Percentiles rank a stretch among this genome's conserved stretches.
phyloP scores from a whole-genome alignment of 1,284 basidiomycete species.

The Heimioporus retisporus region DNA sequence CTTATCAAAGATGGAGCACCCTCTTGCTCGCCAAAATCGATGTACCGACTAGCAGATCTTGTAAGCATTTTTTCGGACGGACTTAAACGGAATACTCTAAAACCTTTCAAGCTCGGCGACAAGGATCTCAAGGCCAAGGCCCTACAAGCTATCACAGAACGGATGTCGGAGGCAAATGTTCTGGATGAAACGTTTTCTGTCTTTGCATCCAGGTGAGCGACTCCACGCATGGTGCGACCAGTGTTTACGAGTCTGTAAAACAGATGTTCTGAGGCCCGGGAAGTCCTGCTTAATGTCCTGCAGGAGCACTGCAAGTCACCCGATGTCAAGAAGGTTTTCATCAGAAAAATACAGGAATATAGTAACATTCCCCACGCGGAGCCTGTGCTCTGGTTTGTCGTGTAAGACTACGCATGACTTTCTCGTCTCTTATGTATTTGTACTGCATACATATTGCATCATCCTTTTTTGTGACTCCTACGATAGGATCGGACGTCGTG shows the following conservation, averaged over 20 bases:
- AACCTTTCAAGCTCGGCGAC: conserved; percentile 28
- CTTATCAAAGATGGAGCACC: conserved; percentile 26
- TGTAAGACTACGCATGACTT: background rate
- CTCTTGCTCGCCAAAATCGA: conserved; percentile 43
- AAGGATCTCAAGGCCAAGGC: conserved; percentile 28
- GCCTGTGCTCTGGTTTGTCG: conserved; percentile 24
- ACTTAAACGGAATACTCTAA: background rate
- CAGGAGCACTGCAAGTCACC: conserved; percentile 14
- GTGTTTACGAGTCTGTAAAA: conserved; percentile 17
- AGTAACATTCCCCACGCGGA: conserved; percentile 29
- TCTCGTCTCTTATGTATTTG: conserved; percentile 4
- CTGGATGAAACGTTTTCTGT: conserved; percentile 39
- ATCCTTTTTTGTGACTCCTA: background rate
- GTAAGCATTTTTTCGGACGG: conserved; percentile 19
- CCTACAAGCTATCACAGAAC: conserved; percentile 33
- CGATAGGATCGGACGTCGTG: background rate
- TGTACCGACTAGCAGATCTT: conserved; percentile 42
- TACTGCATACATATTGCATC: background rate
- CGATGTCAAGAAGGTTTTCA: conserved; percentile 26
- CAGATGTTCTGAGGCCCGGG: conserved; percentile 31
- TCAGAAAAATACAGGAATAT: conserved; percentile 23
- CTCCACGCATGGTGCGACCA: background rate
- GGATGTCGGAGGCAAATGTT: conserved; percentile 33
- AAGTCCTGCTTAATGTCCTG: conserved; percentile 26
- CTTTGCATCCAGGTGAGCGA: conserved; percentile 40